Evolutionary conservation across 2,329 filamentous ascomycete species (phyloP), one percentile per base, ranked within the genome.

Genomic region (Neoarthrinium moseri): DNA sequence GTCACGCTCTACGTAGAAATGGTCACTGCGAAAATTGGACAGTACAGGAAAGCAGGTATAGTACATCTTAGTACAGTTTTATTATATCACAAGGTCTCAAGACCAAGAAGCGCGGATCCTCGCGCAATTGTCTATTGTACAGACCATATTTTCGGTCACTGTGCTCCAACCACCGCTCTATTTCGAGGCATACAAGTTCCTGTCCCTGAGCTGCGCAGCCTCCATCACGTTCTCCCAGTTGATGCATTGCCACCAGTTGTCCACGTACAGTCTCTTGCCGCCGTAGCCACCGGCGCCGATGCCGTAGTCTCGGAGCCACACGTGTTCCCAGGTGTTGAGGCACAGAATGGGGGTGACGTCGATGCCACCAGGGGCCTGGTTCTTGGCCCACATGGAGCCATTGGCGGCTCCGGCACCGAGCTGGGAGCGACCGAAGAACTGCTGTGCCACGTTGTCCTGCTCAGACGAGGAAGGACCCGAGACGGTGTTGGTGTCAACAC

Each of bases 271-370:
- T 43, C 75, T 73, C 81, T 96, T 99, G 40, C 89, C 90, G 35
- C 74, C 76, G 46, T 84, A 66, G 5, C 86, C 86, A 32, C 65
- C 65, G 2, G 60, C 65, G 8, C 75, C 74, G 23, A 83, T 63
- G 42, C 81, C 81, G 67, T 88, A 96, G 66, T 97, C 91, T 45
- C 81, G 79, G 65, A 97, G 71, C 82, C 88, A 99, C 7, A 87
- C 85, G 69, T 97, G 94, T 74, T 97, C 86, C 94, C 94, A 99
- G 5, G 91, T 96, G 71, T 91, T 97, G 49, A 97, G 79, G 64
- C 92, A 96, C 57, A 99, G 73, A 50, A 97, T 75, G 11, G 92
- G 91, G 46, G 83, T 75, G 26, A 91, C 67, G 39, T 86, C 78
- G 52, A 82, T 77, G 47, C 84, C 85, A 30, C 86, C 87, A 2